Percentiles rank a stretch among this genome's conserved stretches.
Evolutionary conservation across 2,329 filamentous ascomycete genomes (phyloP).

Genomic region (Exophiala alcalophila): DNA sequence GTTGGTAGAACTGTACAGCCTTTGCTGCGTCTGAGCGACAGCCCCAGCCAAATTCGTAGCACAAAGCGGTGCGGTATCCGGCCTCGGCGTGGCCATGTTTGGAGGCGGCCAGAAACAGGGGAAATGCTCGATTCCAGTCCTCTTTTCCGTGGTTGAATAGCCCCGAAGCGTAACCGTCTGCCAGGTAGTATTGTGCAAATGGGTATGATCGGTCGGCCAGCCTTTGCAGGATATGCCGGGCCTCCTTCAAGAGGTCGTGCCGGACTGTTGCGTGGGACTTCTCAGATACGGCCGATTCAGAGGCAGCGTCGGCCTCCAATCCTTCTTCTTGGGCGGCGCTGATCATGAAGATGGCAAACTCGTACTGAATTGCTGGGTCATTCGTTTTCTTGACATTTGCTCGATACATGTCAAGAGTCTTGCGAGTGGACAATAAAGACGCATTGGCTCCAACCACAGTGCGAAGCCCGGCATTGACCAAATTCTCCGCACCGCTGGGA

Average conservation of each 20-base stretch:
- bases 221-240: conserved; percentile 81
- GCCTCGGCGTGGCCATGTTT: conserved; percentile 98
- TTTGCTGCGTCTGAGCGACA: conserved; percentile 85
- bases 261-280: conserved; percentile 54
- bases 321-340: conserved; percentile 80
- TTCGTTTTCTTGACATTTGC: conserved; percentile 97
- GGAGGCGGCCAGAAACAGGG: conserved; percentile 85
- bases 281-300: conserved; percentile 40
- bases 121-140: conserved; percentile 87
- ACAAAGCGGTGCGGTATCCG: conserved; percentile 85
- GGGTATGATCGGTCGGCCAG: conserved; percentile 86
- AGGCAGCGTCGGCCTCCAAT: conserved; percentile 42
- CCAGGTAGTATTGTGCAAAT: conserved; percentile 96
- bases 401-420: conserved; percentile 96
- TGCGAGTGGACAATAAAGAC: conserved; percentile 82
- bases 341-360: conserved; percentile 92
- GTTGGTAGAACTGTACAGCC: conserved; percentile 88
- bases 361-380: conserved; percentile 85
- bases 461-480: conserved; percentile 80
- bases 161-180: conserved; percentile 88
- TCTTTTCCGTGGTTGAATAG: conserved; percentile 92
- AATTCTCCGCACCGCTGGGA: conserved; percentile 55
- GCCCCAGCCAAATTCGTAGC: conserved; percentile 98
- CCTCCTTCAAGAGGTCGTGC: conserved; percentile 73
- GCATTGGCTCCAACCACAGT: conserved; percentile 82